Evolutionary conservation across 2,329 filamentous ascomycete species (phyloP).

Genomic region (Colletotrichum acutatum): DNA sequence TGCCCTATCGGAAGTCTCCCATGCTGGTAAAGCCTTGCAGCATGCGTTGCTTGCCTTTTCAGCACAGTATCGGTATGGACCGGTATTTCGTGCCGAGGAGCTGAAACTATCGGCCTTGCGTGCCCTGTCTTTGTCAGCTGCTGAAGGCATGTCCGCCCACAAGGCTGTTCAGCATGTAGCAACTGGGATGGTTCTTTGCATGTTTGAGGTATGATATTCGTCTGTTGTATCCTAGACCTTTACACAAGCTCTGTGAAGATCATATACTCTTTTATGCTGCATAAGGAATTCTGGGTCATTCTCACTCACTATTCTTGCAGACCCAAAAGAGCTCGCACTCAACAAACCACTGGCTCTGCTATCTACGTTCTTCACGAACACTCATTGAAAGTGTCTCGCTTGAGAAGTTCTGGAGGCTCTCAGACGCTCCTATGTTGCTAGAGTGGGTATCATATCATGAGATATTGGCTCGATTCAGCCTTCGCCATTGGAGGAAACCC

Average conservation of each 20-base stretch:
- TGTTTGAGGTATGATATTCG: constrained; percentile 40
- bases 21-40: constrained; percentile 37
- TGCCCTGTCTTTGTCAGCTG: constrained; percentile 38
- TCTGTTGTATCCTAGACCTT: no score
- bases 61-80: constrained; percentile 39
- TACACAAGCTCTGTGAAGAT: neutral
- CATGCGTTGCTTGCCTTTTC: constrained; percentile 42
- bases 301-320: constrained; percentile 22
- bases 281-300: neutral
- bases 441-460: constrained; percentile 46
- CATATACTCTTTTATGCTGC: no score
- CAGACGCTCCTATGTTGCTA: constrained; percentile 35
- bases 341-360: constrained; percentile 43
- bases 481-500: constrained; percentile 40
- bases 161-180: constrained; percentile 43
- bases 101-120: constrained; percentile 41
- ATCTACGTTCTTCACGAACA: constrained; percentile 40
- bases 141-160: constrained; percentile 30
- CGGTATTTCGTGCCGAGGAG: constrained; percentile 37
- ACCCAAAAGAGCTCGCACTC: constrained; percentile 39
- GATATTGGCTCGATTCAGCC: constrained; percentile 41
- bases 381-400: constrained; percentile 28
- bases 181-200: constrained; percentile 44
- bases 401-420: neutral
- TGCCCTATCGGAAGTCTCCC: constrained; percentile 37